These are phyloP conservation scores for Trifolium dubium DNA, from an alignment of 306 rosid genomes.

Conservation along the genomic window DNA sequence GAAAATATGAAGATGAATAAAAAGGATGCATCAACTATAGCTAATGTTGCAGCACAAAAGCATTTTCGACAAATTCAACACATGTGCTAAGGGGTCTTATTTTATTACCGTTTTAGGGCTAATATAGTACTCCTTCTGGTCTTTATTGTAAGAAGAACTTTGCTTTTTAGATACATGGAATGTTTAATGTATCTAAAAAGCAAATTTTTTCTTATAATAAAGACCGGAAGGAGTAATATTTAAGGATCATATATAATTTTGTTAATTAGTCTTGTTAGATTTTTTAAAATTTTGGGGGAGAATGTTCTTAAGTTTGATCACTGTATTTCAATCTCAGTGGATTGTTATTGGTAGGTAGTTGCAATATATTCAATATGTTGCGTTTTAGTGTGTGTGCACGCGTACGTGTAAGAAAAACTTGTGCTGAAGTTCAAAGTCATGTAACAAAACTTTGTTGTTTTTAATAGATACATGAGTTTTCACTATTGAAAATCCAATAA, in stretches of 20 bases:
- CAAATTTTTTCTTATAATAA: too few relatives aligned
- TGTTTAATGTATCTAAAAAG: too few relatives aligned
- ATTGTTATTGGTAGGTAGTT: neutral
- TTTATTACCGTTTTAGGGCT: neutral
- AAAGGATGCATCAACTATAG: slow-evolving; percentile 37
- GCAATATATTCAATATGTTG: neutral
- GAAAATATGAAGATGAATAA: slow-evolving; percentile 28
- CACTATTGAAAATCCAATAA: too few relatives aligned
- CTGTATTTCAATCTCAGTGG: neutral
- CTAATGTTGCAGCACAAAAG: slow-evolving; percentile 48
- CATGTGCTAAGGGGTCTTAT: slow-evolving; percentile 33
- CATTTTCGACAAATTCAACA: slow-evolving; percentile 50
- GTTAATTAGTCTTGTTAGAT: neutral
- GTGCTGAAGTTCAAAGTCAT: neutral
- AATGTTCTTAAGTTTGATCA: neutral
- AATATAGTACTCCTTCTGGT: too few relatives aligned
- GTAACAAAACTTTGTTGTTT: neutral
- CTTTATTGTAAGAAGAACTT: too few relatives aligned
- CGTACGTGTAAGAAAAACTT: neutral
- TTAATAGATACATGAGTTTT: too few relatives aligned
- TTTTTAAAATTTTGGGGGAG: neutral
- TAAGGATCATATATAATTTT: neutral
- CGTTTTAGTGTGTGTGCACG: neutral
- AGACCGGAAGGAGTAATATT: too few relatives aligned
- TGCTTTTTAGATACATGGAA: too few relatives aligned